These are phyloP conservation scores for Boletus sp. DNA, from an alignment of 768 basidiomycete species.

Conservation along the genomic window DNA sequence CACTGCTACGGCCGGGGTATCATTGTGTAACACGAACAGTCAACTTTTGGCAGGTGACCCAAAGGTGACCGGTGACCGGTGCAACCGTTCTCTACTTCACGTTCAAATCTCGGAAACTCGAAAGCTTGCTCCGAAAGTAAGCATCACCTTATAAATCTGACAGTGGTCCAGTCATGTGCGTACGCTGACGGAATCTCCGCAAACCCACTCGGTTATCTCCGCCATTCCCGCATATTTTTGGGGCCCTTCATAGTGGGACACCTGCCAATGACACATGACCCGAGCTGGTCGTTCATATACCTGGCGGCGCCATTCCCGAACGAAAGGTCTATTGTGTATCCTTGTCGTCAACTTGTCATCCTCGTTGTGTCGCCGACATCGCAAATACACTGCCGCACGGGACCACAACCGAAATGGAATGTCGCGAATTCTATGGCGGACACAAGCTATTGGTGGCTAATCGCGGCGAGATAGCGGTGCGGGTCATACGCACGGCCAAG, in stretches of 20 bases:
- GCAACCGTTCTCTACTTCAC: too few relatives aligned
- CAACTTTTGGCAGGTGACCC: too few relatives aligned
- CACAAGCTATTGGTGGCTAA: constrained; percentile 66
- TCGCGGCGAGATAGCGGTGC: constrained; percentile 70
- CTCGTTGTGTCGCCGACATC: neutral
- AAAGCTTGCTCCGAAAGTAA: too few relatives aligned
- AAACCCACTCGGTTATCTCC: too few relatives aligned
- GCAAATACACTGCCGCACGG: neutral
- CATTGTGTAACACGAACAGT: too few relatives aligned
- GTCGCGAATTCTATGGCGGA: constrained; percentile 15
- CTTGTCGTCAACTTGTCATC: too few relatives aligned
- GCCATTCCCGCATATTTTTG: neutral
- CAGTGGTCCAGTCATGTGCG: too few relatives aligned
- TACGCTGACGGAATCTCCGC: too few relatives aligned
- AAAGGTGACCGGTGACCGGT: too few relatives aligned
- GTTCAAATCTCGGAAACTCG: too few relatives aligned
- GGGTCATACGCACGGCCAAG: constrained; percentile 57
- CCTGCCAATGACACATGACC: neutral
- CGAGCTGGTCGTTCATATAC: neutral
- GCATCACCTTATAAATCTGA: too few relatives aligned
- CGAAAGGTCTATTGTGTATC: neutral
- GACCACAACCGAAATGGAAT: constrained; percentile 6
- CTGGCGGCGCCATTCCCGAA: neutral
- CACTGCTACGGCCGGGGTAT: too few relatives aligned
- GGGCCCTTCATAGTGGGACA: neutral